Evolutionary conservation across 257 asterid genomes (phyloP).

Genomic region (Lantana camara): DNA sequence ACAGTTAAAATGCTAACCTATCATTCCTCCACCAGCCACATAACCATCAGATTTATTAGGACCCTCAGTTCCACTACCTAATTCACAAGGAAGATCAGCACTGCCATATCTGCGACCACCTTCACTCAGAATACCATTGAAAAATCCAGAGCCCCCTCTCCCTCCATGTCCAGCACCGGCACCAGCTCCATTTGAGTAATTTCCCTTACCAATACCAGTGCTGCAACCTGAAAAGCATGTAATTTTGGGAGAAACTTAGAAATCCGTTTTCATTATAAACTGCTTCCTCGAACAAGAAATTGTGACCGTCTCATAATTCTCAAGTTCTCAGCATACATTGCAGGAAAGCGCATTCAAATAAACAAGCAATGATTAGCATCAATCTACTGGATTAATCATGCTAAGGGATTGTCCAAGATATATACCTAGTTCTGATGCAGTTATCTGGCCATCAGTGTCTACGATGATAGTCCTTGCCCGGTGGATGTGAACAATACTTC

Average conservation of each 20-base stretch:
- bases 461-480: constrained; percentile 88
- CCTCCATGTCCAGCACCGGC: constrained; percentile 99
- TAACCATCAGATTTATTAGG: constrained; percentile 69
- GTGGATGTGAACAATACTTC: constrained; percentile 93
- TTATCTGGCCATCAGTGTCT: constrained; percentile 70
- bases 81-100: constrained; percentile 92
- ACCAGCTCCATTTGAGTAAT: constrained; percentile 90
- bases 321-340: constrained; percentile 21
- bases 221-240: constrained; percentile 69
- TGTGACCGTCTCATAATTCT: constrained; percentile 13
- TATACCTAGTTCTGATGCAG: constrained; percentile 89
- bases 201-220: constrained; percentile 91
- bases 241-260: constrained; percentile 27
- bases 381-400: constrained; percentile 11
- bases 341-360: constrained; percentile 17
- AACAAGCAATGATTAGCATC: constrained; percentile 26
- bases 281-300: constrained; percentile 13
- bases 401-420: constrained; percentile 18
- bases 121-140: constrained; percentile 65
- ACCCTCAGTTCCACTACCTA: constrained; percentile 89
- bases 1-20: constrained; percentile 50
- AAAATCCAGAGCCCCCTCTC: constrained; percentile 90
- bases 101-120: constrained; percentile 89
- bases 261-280: constrained; percentile 22
- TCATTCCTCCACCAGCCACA: constrained; percentile 92